phyloP scores from a whole-genome alignment of 371 early-diverging fungal species.

The Syncephalastrum monosporum region DNA sequence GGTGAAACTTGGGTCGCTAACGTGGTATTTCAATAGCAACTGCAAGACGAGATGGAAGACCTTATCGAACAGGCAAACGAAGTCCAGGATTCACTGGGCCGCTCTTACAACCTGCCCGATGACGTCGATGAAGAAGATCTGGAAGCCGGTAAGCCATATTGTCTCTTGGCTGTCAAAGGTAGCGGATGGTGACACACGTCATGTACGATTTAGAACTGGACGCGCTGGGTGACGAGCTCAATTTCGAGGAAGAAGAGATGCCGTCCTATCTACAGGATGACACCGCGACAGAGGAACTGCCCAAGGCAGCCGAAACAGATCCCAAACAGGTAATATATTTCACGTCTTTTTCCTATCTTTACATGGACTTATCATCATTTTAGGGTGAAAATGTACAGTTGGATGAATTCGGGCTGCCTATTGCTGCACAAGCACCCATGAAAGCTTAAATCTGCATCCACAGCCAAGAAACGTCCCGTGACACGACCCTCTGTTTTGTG shows the following conservation, averaged over 20 bases:
- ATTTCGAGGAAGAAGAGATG: slow-evolving; percentile 76
- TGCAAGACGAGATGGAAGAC: slow-evolving; percentile 98
- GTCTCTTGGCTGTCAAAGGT: not conserved
- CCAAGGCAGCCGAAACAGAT: slow-evolving; percentile 51
- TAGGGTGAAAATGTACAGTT: slow-evolving; percentile 36
- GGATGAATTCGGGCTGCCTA: slow-evolving; percentile 61
- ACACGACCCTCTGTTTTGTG: too few species aligned
- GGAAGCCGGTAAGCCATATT: slow-evolving; percentile 74
- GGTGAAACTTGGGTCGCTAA: not conserved
- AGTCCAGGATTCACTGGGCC: slow-evolving; percentile 89
- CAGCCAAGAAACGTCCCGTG: too few species aligned
- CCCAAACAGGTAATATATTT: slow-evolving; percentile 14
- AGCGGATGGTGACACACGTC: not conserved
- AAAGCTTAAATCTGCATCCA: slow-evolving; percentile 25
- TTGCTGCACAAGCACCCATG: slow-evolving; percentile 48
- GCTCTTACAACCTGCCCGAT: slow-evolving; percentile 91
- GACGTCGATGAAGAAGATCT: slow-evolving; percentile 95
- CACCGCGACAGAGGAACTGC: slow-evolving; percentile 38
- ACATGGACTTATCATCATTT: not conserved
- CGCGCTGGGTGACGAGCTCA: slow-evolving; percentile 89
- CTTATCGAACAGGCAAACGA: slow-evolving; percentile 94
- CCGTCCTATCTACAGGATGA: slow-evolving; percentile 67
- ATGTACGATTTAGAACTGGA: slow-evolving; percentile 74
- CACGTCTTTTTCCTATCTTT: not conserved
- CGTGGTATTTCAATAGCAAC: slow-evolving; percentile 49